These are phyloP conservation scores for Brasilioporus rufonigricans DNA, from an alignment of 768 basidiomycete species.

Conservation along the genomic window DNA sequence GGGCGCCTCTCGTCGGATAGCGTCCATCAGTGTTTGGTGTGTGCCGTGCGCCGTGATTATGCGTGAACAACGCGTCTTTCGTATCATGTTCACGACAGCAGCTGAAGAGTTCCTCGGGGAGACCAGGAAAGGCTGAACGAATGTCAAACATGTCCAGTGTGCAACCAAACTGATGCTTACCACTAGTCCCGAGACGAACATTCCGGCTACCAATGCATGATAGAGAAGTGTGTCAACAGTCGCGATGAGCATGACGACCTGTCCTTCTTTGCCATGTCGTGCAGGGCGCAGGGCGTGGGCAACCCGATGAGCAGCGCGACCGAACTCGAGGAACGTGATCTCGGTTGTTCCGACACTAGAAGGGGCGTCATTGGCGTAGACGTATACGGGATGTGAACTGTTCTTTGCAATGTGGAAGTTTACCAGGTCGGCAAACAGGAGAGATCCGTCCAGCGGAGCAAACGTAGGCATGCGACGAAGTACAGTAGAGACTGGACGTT, in stretches of 20 bases:
- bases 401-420: conserved; percentile 24
- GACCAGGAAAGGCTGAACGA: conserved; percentile 21
- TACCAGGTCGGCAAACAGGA: conserved; percentile 20
- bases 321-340: conserved; percentile 25
- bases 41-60: conserved; percentile 12
- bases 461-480: not conserved
- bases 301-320: conserved; percentile 31
- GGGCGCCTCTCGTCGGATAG: conserved; percentile 1
- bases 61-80: conserved; percentile 15
- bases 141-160: not conserved
- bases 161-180: conserved; percentile 13
- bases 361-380: conserved; percentile 13
- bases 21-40: conserved; percentile 12
- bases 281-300: conserved; percentile 25
- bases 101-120: conserved; percentile 22
- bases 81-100: conserved; percentile 22
- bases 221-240: conserved; percentile 30
- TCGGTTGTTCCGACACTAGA: conserved; percentile 11
- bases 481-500: not conserved
- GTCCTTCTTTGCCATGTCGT: conserved; percentile 17
- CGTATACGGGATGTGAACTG: conserved; percentile 6
- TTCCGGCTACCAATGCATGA: conserved; percentile 26
- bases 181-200: conserved; percentile 28
- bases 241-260: conserved; percentile 34
- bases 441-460: conserved; percentile 20